These are phyloP conservation scores for Prunus salicina DNA, from an alignment of 306 rosid species.

Conservation along the genomic window DNA sequence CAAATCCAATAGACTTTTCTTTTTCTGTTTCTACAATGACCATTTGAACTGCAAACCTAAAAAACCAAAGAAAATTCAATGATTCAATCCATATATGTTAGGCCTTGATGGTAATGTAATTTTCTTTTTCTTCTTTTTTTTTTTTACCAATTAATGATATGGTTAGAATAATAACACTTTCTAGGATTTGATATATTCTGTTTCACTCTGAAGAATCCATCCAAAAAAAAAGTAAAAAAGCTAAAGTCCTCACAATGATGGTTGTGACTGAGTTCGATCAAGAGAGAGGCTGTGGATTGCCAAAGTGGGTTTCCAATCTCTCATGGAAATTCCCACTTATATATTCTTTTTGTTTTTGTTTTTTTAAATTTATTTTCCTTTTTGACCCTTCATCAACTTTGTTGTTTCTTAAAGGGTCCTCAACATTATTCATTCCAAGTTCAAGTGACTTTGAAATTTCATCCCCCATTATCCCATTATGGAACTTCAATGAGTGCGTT, in stretches of 20 bases:
- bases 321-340: slow-evolving; percentile 4
- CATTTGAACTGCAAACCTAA: background rate
- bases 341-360: background rate
- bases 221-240: background rate
- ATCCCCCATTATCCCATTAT: slow-evolving; percentile 30
- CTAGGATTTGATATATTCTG: background rate
- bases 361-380: background rate
- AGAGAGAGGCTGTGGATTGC: background rate
- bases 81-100: background rate
- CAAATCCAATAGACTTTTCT: background rate
- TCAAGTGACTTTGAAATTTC: slow-evolving; percentile 12
- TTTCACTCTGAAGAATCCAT: background rate
- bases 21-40: background rate
- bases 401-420: slow-evolving; percentile 47
- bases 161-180: background rate
- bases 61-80: background rate
- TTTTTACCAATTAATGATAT: background rate
- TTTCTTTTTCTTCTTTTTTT: too few relatives aligned
- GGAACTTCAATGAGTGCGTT: slow-evolving; percentile 48
- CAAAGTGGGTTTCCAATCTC: background rate
- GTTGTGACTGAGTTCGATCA: slow-evolving; percentile 7
- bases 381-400: slow-evolving; percentile 21
- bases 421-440: slow-evolving; percentile 38
- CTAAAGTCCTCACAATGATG: slow-evolving; percentile 10
- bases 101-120: too few relatives aligned